Base-by-base conservation (phyloP, 192 early-diverging fungal genomes). In the Backusella sp. region DNA sequence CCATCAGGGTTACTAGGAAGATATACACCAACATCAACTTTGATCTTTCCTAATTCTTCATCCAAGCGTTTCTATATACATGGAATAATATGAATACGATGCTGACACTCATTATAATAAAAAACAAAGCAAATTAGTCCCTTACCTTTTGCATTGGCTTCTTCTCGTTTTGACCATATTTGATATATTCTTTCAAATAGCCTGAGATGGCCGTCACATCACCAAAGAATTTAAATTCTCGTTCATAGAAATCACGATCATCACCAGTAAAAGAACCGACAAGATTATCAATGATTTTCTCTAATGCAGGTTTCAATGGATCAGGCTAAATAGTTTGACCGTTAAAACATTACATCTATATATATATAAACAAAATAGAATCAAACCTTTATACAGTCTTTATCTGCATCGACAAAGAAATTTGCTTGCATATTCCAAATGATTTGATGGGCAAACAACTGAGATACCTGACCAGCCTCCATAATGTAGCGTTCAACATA, bases 361-460 rank as follows among this genome's bases (percentile, higher is more conserved):
- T 66, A 35, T 19, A 23, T 28, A 39, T 28, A 12, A 70, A 32
- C 11, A 59, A 14, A 65, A 68, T 19, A 52, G 3, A 26, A 23
- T 14, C 46, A 41, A 68, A 78, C 77, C 73, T 79, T 83, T 23
- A 70, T 23, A 53, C 82, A 83, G 11, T 83, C 82, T 73, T 79
- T 83, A 56, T 83, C 82, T 30, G 82, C 82, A 80, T 94, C 92
- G n/a, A 89, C 88, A 84, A 82, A 97, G 90, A 95, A 96, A 86
- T 99, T 99, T 67, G 98, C 98, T 28, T 97, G 95, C 98, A 99
- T 99, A 84, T 99, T 99, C 98, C 98, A 99, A 72, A 99, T 97
- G 66, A 99, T 97, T 86, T 99, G 98, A 83, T 99, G 98, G 19
- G 98, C 97, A 90, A 99, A 99, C 21, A 95, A 89, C 84, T 99